Conservation (phyloP, 352 stramenopile genomes). For the Plasmopara muralis region DNA sequence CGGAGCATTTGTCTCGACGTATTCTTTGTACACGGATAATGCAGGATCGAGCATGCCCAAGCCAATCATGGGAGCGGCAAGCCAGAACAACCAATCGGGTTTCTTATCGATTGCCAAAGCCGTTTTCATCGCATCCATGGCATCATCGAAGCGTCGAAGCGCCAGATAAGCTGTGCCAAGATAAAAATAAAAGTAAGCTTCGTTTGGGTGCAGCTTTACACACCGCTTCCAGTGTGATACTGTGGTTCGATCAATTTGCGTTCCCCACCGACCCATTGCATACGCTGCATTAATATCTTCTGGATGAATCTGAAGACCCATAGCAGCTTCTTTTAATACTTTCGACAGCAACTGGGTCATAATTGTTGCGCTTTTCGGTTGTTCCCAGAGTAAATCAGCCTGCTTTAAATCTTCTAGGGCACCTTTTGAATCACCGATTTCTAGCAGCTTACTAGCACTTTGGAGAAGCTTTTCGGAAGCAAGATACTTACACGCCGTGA, state of each 20-base stretch:
- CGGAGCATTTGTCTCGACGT: conserved; percentile 21
- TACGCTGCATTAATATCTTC: conserved; percentile 26
- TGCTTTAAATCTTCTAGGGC: conserved; percentile 18
- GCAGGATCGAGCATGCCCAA: conserved; percentile 20
- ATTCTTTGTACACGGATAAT: conserved; percentile 20
- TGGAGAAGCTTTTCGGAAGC: conserved; percentile 13
- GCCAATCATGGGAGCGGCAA: conserved; percentile 20
- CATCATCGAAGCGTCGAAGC: conserved; percentile 16
- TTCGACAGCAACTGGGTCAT: conserved; percentile 11
- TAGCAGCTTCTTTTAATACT: conserved; percentile 18
- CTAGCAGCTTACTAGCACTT: conserved; percentile 9
- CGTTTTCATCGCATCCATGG: conserved; percentile 19
- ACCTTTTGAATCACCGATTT: conserved; percentile 15
- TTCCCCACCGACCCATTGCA: conserved; percentile 27
- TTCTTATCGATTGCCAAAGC: conserved; percentile 24
- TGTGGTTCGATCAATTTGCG: conserved; percentile 17
- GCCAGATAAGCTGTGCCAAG: conserved; percentile 23
- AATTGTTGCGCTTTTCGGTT: conserved; percentile 9
- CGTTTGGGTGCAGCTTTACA: conserved; percentile 22
- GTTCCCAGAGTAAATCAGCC: conserved; percentile 28
- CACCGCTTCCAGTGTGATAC: conserved; percentile 29
- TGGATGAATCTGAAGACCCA: conserved; percentile 20
- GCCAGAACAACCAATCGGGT: conserved; percentile 25
- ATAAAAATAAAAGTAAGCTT: conserved; percentile 29
- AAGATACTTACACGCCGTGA: conserved; percentile 28